phyloP scores from a whole-genome alignment of 768 basidiomycete genomes.

The Naganishia vishniacii region DNA sequence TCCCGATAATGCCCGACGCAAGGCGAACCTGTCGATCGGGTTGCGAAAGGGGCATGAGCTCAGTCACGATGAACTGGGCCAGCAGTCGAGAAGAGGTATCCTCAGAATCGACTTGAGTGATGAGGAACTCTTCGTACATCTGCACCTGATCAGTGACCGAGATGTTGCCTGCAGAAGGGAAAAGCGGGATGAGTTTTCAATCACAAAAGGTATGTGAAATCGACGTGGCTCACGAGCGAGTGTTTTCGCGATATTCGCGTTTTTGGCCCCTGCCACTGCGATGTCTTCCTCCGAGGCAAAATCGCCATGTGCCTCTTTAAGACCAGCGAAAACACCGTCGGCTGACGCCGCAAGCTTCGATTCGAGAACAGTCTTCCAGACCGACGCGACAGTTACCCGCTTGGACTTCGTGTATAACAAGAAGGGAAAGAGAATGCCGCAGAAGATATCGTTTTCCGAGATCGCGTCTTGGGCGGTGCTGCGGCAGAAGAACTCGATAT shows the following conservation, averaged over 20 bases:
- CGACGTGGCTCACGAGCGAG: slow-evolving; percentile 61
- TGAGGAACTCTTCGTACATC: slow-evolving; percentile 54
- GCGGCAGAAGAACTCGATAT: slow-evolving; percentile 53
- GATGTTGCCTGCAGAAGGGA: slow-evolving; percentile 59
- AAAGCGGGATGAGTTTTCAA: neutral
- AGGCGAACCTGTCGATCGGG: slow-evolving; percentile 60
- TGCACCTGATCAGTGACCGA: slow-evolving; percentile 54
- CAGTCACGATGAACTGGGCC: slow-evolving; percentile 61
- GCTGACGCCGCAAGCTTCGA: neutral
- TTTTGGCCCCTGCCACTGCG: slow-evolving; percentile 28
- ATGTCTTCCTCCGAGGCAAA: slow-evolving; percentile 14
- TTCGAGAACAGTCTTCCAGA: slow-evolving; percentile 56
- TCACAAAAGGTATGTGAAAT: neutral
- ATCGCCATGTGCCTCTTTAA: slow-evolving; percentile 1
- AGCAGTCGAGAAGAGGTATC: slow-evolving; percentile 58
- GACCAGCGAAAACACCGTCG: neutral
- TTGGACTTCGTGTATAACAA: slow-evolving; percentile 68
- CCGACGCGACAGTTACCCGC: slow-evolving; percentile 60
- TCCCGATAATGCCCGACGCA: slow-evolving; percentile 48
- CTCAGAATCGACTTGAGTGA: slow-evolving; percentile 55
- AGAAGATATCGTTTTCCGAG: slow-evolving; percentile 31
- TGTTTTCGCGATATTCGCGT: slow-evolving; percentile 52
- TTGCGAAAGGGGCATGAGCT: slow-evolving; percentile 57
- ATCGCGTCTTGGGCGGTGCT: slow-evolving; percentile 53
- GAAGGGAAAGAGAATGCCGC: slow-evolving; percentile 62